These are phyloP conservation scores for Pleurotus tuoliensis DNA, from an alignment of 768 basidiomycete species.

Conservation along the genomic window DNA sequence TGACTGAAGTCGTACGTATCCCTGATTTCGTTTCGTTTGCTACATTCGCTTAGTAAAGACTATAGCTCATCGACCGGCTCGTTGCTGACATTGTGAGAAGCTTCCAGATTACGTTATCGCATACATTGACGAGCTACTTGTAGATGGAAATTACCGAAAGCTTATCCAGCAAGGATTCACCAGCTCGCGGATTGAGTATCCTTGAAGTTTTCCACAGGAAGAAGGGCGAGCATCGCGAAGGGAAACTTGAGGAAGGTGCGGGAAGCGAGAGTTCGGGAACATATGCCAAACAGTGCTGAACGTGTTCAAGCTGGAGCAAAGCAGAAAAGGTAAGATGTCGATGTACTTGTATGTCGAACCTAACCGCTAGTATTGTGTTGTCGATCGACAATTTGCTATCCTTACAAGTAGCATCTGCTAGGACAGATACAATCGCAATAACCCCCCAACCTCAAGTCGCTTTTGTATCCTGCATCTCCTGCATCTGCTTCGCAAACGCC, in stretches of 20 bases:
- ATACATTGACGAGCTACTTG: not conserved
- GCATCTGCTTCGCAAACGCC: not conserved
- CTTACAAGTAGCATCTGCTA: no score
- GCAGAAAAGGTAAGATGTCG: no score
- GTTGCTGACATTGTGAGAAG: conserved; percentile 62
- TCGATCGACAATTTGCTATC: no score
- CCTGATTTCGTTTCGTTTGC: conserved; percentile 22
- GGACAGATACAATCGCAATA: no score
- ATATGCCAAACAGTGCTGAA: conserved; percentile 65
- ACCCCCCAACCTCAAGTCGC: no score
- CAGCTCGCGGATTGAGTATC: conserved; percentile 47
- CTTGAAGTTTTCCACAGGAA: conserved; percentile 27
- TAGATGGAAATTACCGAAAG: conserved; percentile 65
- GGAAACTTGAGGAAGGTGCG: conserved; percentile 43
- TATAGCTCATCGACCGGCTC: conserved; percentile 61
- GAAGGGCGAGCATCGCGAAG: conserved; percentile 35
- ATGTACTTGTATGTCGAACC: no score
- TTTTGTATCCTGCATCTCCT: not conserved
- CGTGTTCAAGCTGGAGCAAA: no score
- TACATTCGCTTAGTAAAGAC: conserved; percentile 48
- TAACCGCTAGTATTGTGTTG: no score
- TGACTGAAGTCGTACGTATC: conserved; percentile 41
- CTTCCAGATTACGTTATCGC: not conserved
- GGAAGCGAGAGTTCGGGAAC: conserved; percentile 53
- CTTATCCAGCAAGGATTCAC: conserved; percentile 42